Base-by-base conservation (phyloP, 2,329 filamentous ascomycete genomes). In the Nemania sp. region DNA sequence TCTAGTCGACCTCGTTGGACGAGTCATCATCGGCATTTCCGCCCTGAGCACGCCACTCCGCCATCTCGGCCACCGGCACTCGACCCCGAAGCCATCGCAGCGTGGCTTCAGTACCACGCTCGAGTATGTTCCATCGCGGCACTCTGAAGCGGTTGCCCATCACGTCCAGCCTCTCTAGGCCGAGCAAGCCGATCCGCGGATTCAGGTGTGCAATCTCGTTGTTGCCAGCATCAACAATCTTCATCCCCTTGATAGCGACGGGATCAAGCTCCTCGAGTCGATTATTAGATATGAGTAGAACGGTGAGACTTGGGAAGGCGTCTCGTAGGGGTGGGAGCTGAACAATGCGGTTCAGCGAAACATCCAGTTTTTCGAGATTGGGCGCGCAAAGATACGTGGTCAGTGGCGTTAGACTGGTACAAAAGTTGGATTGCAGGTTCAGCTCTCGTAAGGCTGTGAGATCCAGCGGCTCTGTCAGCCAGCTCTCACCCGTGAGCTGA, bases 71-170 rank as follows among this genome's bases (percentile, higher is more conserved):
- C 1, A 79, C 76, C 0, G 89, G 86, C 30, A 96, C 87, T 50
- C 88, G 81, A 23, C 90, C 88, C 56, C 89, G 81, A 45, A 97
- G 72, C 88, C 91, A 96, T 44, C 85, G 79, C 61, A 97, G 74
- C 0, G 91, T 86, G 2, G 90, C 88, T 64, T 96, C 91, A 0
- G 92, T 97, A 0, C 93, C 93, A 58, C 91, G 89, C 56, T 93
- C 89, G 42, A 97, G 74, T 6, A 96, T 81, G 59, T 88, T 89
- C 75, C 88, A 92, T 52, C 89, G 84, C 0, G 93, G 93, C 26
- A 97, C 91, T 26, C 90, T 81, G 73, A 97, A 97, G 26, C 86
- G 80, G 69, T 97, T 97, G 0, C 91, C 91, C 23, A 82, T 83
- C 3, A 96, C 88, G 42, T 96, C 88, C 8, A 97, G 75, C 49